A percentile compares a stretch with the other conserved stretches of the same genome.
phyloP scores from a whole-genome alignment of 192 early-diverging fungal species.

The Coemansia sp. region DNA sequence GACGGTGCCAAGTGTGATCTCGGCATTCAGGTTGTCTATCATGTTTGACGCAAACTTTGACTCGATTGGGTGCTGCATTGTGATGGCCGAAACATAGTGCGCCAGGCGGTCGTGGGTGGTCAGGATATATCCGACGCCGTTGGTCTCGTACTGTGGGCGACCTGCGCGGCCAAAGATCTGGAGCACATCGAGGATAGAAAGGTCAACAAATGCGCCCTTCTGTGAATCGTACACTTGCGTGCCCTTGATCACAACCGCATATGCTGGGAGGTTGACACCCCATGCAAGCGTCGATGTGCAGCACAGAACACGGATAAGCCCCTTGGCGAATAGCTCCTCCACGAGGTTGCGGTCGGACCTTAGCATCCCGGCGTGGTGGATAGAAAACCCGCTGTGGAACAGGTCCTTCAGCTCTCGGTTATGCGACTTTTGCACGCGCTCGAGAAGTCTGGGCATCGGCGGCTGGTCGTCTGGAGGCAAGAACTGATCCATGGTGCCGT shows the following conservation, averaged over 20 bases:
- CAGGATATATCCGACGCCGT: slow-evolving; percentile 92
- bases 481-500: slow-evolving; percentile 56
- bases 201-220: slow-evolving; percentile 90
- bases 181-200: slow-evolving; percentile 97
- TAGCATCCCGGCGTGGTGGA: slow-evolving; percentile 97
- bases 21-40: slow-evolving; percentile 96
- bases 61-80: slow-evolving; percentile 97
- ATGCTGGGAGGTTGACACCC: slow-evolving; percentile 98
- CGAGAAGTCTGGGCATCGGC: slow-evolving; percentile 53
- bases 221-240: slow-evolving; percentile 94
- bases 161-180: slow-evolving; percentile 99
- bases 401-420: slow-evolving; percentile 90
- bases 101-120: slow-evolving; percentile 90
- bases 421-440: slow-evolving; percentile 69
- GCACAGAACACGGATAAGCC: slow-evolving; percentile 77
- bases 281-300: slow-evolving; percentile 99
- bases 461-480: slow-evolving; percentile 31
- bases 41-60: slow-evolving; percentile 82
- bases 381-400: slow-evolving; percentile 79
- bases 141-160: slow-evolving; percentile 86
- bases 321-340: slow-evolving; percentile 89
- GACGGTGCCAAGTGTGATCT: slow-evolving; percentile 93
- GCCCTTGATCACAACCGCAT: slow-evolving; percentile 98
- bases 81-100: slow-evolving; percentile 93
- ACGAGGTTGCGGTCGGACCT: slow-evolving; percentile 81